Base-by-base conservation (phyloP, 768 basidiomycete genomes). In the Xerocomellus amylosporus region DNA sequence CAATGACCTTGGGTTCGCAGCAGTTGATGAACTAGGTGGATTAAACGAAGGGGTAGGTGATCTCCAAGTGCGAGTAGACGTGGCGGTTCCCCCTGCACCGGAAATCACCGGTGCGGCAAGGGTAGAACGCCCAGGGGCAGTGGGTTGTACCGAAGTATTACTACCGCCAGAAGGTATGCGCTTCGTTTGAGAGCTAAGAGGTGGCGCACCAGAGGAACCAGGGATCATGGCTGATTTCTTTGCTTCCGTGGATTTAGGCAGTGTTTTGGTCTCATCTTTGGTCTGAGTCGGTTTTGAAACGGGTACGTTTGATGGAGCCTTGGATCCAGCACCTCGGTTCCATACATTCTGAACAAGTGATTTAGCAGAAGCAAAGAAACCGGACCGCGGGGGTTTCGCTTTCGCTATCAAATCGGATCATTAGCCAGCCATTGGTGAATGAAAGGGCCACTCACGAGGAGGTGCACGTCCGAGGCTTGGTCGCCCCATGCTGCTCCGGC, bases 331-430 rank as follows among this genome's bases (percentile, higher is more conserved):
- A 24, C 78, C 81, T 59, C 86, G 76, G 60, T 82, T 84, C 87
- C 87, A 90, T 1, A 91, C 87, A 58, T 79, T 87, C 61, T 79
- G 75, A 5, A 90, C 88, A 4, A 90, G 72, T 1, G 81, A 80
- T 66, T 88, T 90, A 8, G 89, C 84, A 20, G 77, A 74, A 8
- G 84, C 78, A 7, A 91, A 68, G 73, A 91, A 88, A 2, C 87
- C 89, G 54, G 88, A 83, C 36, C 82, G 80, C 5, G 82, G 75
- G 2, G 82, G 62, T 53, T 71, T 72, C 19, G 60, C 49, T 64
- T 75, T 76, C 47, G 64, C 71, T 75, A 66, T 63, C 74, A 74
- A 42, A 41, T 40, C 55, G 46, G 37, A 48, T 46, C 14, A 50
- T 50, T 8, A 71, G 46, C n/a, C 7, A 22, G 43, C 33, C 4